Evolutionary conservation across 805 yeast genomes (phyloP).

Genomic region (Blastobotrys parvus): DNA sequence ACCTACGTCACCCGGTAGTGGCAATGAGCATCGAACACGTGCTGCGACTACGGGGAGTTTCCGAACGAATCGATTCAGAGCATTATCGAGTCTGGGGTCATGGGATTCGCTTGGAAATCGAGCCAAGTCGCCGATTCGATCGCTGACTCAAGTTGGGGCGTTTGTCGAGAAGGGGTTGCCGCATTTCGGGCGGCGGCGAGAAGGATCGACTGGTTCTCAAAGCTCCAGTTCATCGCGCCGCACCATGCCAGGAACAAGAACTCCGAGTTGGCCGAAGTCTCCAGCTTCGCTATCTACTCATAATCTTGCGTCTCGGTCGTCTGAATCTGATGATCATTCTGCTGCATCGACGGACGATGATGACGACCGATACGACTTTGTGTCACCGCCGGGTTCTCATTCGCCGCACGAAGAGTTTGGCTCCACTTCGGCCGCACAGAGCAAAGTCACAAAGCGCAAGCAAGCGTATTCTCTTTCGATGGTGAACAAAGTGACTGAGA

Average conservation of each 20-base stretch:
- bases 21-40: neutral
- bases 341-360: neutral
- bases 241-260: too few species aligned
- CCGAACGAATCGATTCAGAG: neutral
- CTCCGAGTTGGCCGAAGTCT: too few species aligned
- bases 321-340: neutral
- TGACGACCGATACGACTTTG: constrained; percentile 2
- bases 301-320: too few species aligned
- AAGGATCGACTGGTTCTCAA: neutral
- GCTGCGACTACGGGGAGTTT: neutral
- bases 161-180: neutral
- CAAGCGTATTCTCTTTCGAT: constrained; percentile 6
- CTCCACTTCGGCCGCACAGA: neutral
- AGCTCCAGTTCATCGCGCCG: too few species aligned
- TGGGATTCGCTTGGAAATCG: too few species aligned
- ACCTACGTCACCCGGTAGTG: neutral
- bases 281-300: too few species aligned
- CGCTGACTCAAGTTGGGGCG: too few species aligned
- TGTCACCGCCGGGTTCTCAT: neutral
- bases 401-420: neutral
- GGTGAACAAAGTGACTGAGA: constrained; percentile 31
- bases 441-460: neutral
- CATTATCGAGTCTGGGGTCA: neutral
- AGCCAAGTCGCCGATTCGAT: neutral
- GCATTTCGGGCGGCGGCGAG: neutral